Percentiles rank a stretch among this genome's conserved stretches.
Evolutionary conservation across 768 basidiomycete genomes (phyloP).

Genomic region (Mycena latifolia): DNA sequence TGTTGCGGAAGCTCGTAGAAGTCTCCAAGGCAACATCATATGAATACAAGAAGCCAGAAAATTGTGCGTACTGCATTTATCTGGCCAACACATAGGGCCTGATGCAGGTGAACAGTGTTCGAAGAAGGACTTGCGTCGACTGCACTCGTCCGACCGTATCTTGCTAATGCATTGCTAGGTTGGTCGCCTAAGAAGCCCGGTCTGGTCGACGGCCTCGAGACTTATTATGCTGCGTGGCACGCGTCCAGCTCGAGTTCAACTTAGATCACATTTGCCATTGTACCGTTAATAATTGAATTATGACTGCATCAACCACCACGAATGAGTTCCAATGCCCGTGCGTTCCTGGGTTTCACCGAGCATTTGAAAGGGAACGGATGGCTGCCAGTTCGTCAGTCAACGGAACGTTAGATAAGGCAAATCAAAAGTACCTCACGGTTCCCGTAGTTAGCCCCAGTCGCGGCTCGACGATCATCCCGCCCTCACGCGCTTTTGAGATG

Average conservation of each 20-base stretch:
- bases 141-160: too few relatives aligned
- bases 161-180: too few relatives aligned
- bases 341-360: constrained; percentile 9
- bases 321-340: constrained; percentile 4
- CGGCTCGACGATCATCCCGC: not conserved
- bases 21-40: constrained; percentile 53
- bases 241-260: too few relatives aligned
- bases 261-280: not conserved
- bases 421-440: constrained; percentile 12
- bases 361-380: constrained; percentile 24
- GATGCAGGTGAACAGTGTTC: constrained; percentile 43
- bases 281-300: not conserved
- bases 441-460: constrained; percentile 12
- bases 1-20: constrained; percentile 52
- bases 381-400: not conserved
- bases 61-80: constrained; percentile 46
- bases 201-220: constrained; percentile 57
- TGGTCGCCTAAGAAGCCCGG: constrained; percentile 58
- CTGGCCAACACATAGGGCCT: not conserved
- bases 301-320: not conserved
- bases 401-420: not conserved
- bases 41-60: constrained; percentile 46
- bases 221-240: constrained; percentile 52
- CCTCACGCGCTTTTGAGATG: constrained; percentile 14
- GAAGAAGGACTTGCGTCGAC: constrained; percentile 51